Evolutionary conservation across 306 rosid genomes (phyloP), one percentile per base, ranked within the genome.

Genomic region (Acacia acuminata): DNA sequence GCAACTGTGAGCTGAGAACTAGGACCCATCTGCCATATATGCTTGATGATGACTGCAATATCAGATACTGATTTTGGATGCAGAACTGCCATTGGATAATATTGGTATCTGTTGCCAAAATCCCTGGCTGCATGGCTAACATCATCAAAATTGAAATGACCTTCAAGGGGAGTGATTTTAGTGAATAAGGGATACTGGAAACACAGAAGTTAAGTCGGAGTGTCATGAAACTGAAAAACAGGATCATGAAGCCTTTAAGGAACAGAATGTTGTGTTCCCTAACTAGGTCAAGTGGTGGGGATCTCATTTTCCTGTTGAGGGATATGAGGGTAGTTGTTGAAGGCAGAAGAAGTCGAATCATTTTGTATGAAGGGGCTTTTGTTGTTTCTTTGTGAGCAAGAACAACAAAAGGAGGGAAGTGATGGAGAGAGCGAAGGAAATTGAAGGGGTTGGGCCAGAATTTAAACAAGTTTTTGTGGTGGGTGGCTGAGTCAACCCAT

Each of bases 21-120:
- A 27, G 92, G 91, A 47, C 96, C 99, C 91, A 88, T 91, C 47
- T 84, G 66, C 94, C 94, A 96, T 16, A 96, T 55, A 90, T 94
- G 97, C 80, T 82, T 87, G 66, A 96, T 75, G 10, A 88, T 88
- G 25, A 27, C 84, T 64, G 97, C 90, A 36, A 96, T 91, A 82
- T 96, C 99, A 64, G 96, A 82, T 60, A 91, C 97, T 7, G 94
- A 84, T 77, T 88, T 90, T 27, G 99, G 99, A 84, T 94, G 81
- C 38, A 96, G 81, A 15, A 94, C 90, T 73, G 97, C 97, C 66
- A 74, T 66, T n/a, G 99, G 99, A 25, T 86, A 81, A 71, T 78
- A 83, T 77, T 88, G 94, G 78, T 87, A 90, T 79, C 94, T 89
- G 74, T 96, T 92, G n/a, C 99, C 99, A 76, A 96, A 96, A 86